Evolutionary conservation across 2,329 filamentous ascomycete genomes (phyloP), one percentile per base, ranked within the genome.

Genomic region (Ilyonectria destructans): DNA sequence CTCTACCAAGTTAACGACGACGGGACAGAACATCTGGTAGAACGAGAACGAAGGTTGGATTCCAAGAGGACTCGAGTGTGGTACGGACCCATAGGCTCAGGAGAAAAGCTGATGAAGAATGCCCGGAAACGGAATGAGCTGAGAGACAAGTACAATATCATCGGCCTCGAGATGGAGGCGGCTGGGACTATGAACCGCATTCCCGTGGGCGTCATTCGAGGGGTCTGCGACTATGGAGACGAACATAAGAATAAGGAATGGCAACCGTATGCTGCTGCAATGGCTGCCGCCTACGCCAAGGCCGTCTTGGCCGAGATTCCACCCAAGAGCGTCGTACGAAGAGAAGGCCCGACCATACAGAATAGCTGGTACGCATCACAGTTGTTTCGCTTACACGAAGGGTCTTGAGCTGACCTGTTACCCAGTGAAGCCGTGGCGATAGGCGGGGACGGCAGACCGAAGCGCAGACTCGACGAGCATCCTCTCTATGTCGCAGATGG

Each of bases 261-360:
- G 80, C 77, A 81, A 17, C 77, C 76, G 1, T 82, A 80, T 60
- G 80, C 80, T 0, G 77, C 81, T 4, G 78, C 78, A 75, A 85
- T 69, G 68, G 70, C 70, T 1, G 65, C 68, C 17, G 40, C 69
- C 0, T 71, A 73, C 35, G 68, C 69, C 6, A 69, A 68, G 23
- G 62, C 69, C 10, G 31, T 70, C 2, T 35, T 71, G 15, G 26
- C 33, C 8, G 37, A 62, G 29, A 59, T 71, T n/a, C 10, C 43
- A n/a, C 55, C 59, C 13, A 55, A 40, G 51, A 64, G 43, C 19
- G 40, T 21, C 54, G 49, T 35, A 66, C 54, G 13, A 56, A 49
- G 5, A 66, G 61, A 48, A 65, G 62, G 9, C 9, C 23, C 2
- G 26, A 51, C 17, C 8, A 19, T 31, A 31, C 26, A 12, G 26